Evolutionary conservation across 2,329 filamentous ascomycete species (phyloP).

Genomic region (Trichoderma sp.): DNA sequence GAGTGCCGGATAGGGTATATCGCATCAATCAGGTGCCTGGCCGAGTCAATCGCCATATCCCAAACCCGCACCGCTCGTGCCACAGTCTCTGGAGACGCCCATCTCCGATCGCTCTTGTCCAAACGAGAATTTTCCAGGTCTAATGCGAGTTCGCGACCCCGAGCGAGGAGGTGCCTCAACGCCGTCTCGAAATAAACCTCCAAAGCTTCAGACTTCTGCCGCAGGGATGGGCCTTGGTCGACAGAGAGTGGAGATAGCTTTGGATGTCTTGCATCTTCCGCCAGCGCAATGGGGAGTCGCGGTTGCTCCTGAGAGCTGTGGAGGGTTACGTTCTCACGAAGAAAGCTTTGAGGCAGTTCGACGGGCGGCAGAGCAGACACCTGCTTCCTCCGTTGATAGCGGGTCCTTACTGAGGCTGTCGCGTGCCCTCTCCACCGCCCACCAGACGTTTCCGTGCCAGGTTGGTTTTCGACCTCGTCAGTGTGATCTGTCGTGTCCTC

Average conservation of each 20-base stretch:
- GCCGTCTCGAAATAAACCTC: conserved; percentile 41
- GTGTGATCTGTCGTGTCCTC: conserved; percentile 36
- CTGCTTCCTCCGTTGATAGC: conserved; percentile 39
- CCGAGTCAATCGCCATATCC: conserved; percentile 44
- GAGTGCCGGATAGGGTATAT: conserved; percentile 41
- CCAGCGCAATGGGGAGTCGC: conserved; percentile 38
- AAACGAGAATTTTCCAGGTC: conserved; percentile 28
- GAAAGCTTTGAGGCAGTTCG: conserved; percentile 60
- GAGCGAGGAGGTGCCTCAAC: conserved; percentile 32
- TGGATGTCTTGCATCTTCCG: conserved; percentile 39
- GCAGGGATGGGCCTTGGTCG: conserved; percentile 33
- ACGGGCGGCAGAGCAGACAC: conserved; percentile 53
- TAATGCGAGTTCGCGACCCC: conserved; percentile 30
- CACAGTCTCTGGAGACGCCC: conserved; percentile 30
- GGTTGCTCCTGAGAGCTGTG: conserved; percentile 36
- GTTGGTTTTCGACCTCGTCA: conserved; percentile 37
- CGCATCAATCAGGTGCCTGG: conserved; percentile 42
- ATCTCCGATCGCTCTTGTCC: conserved; percentile 17
- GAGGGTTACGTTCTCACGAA: conserved; percentile 52
- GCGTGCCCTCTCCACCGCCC: conserved; percentile 37
- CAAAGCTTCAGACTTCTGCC: conserved; percentile 35
- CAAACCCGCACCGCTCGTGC: conserved; percentile 34
- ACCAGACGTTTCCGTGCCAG: conserved; percentile 35
- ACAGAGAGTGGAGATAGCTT: conserved; percentile 40
- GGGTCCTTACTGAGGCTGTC: conserved; percentile 37